phyloP scores from a whole-genome alignment of 2,329 filamentous ascomycete genomes.

The Epichloe scottii region DNA sequence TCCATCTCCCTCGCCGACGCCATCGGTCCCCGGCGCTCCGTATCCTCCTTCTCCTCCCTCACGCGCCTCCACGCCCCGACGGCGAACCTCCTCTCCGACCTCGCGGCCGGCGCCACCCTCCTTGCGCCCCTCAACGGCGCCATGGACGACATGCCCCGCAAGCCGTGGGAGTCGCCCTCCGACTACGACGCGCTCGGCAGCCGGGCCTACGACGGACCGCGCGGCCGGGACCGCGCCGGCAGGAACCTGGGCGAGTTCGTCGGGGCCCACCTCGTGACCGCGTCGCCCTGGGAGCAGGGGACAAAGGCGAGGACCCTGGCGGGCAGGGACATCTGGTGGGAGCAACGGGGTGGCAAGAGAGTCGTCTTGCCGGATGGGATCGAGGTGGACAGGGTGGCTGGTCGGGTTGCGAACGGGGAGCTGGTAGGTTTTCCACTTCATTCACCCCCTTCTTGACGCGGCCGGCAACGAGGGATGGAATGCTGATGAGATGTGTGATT shows the following conservation, averaged over 20 bases:
- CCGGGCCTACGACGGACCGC: no score
- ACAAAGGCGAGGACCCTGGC: constrained; percentile 52
- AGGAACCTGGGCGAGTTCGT: constrained; percentile 71
- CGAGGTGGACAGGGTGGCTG: constrained; percentile 61
- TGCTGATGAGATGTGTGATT: no score
- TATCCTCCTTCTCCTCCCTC: constrained; percentile 76
- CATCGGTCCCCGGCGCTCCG: constrained; percentile 62
- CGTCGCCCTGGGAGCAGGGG: constrained; percentile 61
- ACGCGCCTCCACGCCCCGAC: constrained; percentile 63
- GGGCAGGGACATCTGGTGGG: constrained; percentile 68
- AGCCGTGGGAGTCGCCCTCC: constrained; percentile 70
- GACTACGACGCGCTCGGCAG: constrained; percentile 48
- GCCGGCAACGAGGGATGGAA: no score
- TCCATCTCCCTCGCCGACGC: constrained; percentile 70
- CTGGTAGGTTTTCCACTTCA: constrained; percentile 36
- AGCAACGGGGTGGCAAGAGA: constrained; percentile 52
- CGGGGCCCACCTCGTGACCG: constrained; percentile 67
- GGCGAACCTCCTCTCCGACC: constrained; percentile 54
- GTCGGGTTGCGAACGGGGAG: constrained; percentile 75
- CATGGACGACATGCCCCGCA: constrained; percentile 64
- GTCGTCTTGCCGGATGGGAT: constrained; percentile 70
- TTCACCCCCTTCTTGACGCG: no score
- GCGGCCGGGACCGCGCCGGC: constrained; percentile 57
- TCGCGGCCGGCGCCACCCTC: constrained; percentile 49
- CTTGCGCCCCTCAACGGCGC: constrained; percentile 78